Base-by-base conservation (phyloP, 306 rosid genomes). In the Rosa rugosa region DNA sequence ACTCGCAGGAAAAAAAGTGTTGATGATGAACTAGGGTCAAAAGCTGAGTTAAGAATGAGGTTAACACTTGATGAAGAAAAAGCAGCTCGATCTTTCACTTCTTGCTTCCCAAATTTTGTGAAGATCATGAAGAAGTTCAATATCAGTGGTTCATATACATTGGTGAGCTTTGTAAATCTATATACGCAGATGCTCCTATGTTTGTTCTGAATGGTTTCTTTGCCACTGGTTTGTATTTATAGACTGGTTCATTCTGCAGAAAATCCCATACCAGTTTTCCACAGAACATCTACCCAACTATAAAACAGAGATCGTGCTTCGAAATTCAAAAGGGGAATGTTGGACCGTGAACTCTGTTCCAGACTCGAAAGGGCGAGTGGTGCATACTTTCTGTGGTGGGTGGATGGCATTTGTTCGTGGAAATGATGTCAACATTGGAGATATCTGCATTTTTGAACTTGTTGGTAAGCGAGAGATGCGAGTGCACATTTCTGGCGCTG, bases 321-420 rank as follows among this genome's bases (percentile, higher is more conserved):
- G 90, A 2, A 91, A 89, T 87, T 77, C 84, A 62, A 90, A 83
- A 66, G 97, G 96, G 56, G 82, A 86, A 82, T 82, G 91, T 81
- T 94, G 97, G 98, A 84, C 89, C 2, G 98, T 94, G 82, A 94
- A 94, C 86, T 90, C 93, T 49, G 90, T 92, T 54, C 98, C 98
- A 53, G 97, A 92, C 86, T 86, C 97, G 5, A 88, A 90, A 82
- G 96, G 96, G 75, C 83, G 96, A 75, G 77, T 86, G 75, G 87
- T 87, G 79, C 94, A 90, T 86, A 94, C 97, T 11, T 90, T 94
- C 79, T 94, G 98, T 45, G 98, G 98, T 64, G 98, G 98, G 25
- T 92, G 98, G 98, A 85, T 90, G 92, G 90, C 98, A 12, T 94
- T 94, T 79, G 98, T 94, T 77, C 97, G 98, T 11, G 97, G 87